A percentile compares a stretch with the other conserved stretches of the same genome.
Conservation (phyloP, 2,329 filamentous ascomycete genomes). For the Colletotrichum phormii region DNA sequence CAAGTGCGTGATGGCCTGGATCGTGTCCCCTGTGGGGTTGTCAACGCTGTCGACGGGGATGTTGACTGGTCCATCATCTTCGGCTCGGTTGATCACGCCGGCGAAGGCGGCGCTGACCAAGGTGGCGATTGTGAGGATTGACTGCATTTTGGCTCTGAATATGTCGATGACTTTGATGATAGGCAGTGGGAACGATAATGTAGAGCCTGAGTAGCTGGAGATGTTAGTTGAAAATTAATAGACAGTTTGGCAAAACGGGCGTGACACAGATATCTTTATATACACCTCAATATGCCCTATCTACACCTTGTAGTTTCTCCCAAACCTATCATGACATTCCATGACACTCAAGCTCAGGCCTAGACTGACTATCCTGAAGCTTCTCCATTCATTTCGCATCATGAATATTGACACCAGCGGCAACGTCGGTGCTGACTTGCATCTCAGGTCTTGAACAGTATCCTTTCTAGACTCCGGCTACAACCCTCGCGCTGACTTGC, state of each 20-base stretch:
- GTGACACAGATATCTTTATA: not conserved
- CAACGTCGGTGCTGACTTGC: not conserved
- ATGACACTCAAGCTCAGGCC: not conserved
- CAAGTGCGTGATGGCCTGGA: constrained; percentile 1
- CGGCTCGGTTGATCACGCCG: not conserved
- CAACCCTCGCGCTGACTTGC: not conserved
- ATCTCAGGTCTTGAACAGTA: not conserved
- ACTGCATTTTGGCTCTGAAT: not conserved
- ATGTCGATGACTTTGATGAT: not conserved
- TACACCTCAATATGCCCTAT: not conserved
- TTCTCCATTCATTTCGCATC: not conserved
- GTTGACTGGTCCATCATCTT: not conserved
- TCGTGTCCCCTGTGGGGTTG: not conserved
- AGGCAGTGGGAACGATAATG: not conserved
- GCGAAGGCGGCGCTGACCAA: not conserved
- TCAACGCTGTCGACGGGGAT: not conserved
- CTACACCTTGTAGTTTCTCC: not conserved
- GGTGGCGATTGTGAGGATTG: not conserved
- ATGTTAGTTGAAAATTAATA: not conserved
- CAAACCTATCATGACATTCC: no score
- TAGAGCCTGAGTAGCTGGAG: not conserved
- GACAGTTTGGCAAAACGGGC: not conserved
- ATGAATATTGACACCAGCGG: no score
- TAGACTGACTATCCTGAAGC: no score
- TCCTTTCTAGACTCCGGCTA: not conserved